Base-by-base conservation (phyloP, 1,139 yeast genomes). In the Williopsis jadinii region DNA sequence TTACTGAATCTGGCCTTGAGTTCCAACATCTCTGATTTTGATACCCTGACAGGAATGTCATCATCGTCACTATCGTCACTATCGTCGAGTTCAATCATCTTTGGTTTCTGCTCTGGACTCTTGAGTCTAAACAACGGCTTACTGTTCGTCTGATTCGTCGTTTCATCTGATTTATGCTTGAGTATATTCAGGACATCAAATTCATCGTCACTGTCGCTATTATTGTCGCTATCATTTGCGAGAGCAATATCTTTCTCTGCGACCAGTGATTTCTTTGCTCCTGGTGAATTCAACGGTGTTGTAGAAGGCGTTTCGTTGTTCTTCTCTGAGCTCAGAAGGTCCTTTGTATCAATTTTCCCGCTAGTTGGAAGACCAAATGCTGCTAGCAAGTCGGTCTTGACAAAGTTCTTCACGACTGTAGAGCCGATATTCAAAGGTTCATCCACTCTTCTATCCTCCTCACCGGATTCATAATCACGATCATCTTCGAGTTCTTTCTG, bases 1-100 rank as follows among this genome's bases (percentile, higher is more conserved):
- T 58, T 63, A 11, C 67, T 63, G 36, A 60, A 52, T 30, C 57
- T 60, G 9, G 67, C 60, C 46, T 59, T 63, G 15, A 67, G 54
- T 19, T 58, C 62, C 14, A 67, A 46, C 27, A 64, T 41, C 1
- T 62, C 57, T 0, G 68, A 62, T 43, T 65, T 68, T 9, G 68
- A 38, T 15, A 50, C 38, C 24, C 6, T 19, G 28, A 43, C 41
- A 14, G 41, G 37, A 3, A 42, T 51, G 28, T 43, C 9, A 9
- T 45, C 51, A 11, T 35, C 39, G 27, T 42, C 46, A 30, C 36
- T 47, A 28, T 42, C 43, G 8, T 35, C 54, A 36, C 48, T 42
- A 27, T 50, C 54, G 32, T 44, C 53, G 10, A 53, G 50, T 10
- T 49, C 41, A 13, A 52, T 44, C 14, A 36, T 30, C 2, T 39